phyloP scores from a whole-genome alignment of 768 basidiomycete genomes.

The Leccinum imitatum region DNA sequence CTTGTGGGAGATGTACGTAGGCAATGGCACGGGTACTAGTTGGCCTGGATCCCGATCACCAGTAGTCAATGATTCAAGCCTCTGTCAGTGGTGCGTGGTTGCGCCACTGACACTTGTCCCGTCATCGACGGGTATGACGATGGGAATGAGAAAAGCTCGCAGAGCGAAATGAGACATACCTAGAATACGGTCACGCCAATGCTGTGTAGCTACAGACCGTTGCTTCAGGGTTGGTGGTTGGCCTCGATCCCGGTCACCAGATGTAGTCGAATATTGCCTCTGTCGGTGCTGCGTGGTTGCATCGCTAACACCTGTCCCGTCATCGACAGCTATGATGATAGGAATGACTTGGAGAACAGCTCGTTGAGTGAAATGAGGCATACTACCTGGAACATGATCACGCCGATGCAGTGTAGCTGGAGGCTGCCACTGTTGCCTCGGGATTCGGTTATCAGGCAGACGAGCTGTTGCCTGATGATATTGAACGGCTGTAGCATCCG shows the following conservation, averaged over 20 bases:
- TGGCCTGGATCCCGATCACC: not conserved
- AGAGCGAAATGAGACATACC: not conserved
- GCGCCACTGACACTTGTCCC: not conserved
- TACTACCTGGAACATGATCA: not conserved
- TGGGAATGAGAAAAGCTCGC: too few species aligned
- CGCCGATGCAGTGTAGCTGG: too few species aligned
- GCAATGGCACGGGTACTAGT: too few species aligned
- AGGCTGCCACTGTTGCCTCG: too few species aligned
- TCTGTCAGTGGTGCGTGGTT: not conserved
- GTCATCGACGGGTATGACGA: too few species aligned
- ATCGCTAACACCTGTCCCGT: not conserved
- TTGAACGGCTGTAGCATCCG: too few species aligned
- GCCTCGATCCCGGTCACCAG: not conserved
- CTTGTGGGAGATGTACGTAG: too few species aligned
- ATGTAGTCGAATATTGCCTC: not conserved
- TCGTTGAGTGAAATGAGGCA: not conserved
- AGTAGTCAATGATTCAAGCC: not conserved
- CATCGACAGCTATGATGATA: too few species aligned
- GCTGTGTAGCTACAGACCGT: too few species aligned
- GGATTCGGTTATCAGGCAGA: too few species aligned
- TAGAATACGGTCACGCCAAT: not conserved
- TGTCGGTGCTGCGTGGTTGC: not conserved
- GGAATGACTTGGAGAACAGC: too few species aligned
- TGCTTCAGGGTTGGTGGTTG: not conserved
- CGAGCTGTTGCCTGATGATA: too few species aligned